Evolutionary conservation across 495 filamentous ascomycete genomes (phyloP).

Genomic region (Alectoria sarmentosa): DNA sequence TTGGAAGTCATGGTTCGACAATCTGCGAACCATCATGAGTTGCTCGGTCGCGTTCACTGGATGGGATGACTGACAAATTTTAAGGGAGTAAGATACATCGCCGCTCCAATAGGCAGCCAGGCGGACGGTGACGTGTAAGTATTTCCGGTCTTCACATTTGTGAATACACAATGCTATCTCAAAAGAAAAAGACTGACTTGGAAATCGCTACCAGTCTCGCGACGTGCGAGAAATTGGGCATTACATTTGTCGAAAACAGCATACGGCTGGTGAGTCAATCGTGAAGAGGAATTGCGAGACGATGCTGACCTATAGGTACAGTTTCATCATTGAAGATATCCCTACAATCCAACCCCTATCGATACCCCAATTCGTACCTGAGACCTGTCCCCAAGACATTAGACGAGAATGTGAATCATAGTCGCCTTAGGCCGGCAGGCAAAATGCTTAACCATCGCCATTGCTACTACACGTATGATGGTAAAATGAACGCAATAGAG

Average conservation of each 20-base stretch:
- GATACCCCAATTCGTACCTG: not conserved
- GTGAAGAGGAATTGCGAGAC: not conserved
- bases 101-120: slow-evolving; percentile 87
- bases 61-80: too few species aligned
- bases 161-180: too few species aligned
- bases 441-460: not conserved
- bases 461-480: too few species aligned
- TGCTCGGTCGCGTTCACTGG: too few species aligned
- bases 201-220: too few species aligned
- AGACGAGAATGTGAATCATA: not conserved
- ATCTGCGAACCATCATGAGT: too few species aligned
- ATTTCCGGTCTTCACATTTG: too few species aligned
- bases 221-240: slow-evolving; percentile 87
- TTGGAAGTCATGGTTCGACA: too few species aligned
- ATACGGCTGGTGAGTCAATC: slow-evolving; percentile 46
- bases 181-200: too few species aligned
- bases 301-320: not conserved
- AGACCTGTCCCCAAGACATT: not conserved
- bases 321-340: slow-evolving; percentile 4
- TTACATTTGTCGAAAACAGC: slow-evolving; percentile 85
- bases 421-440: not conserved
- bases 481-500: too few species aligned
- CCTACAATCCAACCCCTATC: not conserved
- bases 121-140: slow-evolving; percentile 78
- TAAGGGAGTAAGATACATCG: slow-evolving; percentile 95